phyloP scores from a whole-genome alignment of 73 alveolate species.

The Paraurostyla sp. region DNA sequence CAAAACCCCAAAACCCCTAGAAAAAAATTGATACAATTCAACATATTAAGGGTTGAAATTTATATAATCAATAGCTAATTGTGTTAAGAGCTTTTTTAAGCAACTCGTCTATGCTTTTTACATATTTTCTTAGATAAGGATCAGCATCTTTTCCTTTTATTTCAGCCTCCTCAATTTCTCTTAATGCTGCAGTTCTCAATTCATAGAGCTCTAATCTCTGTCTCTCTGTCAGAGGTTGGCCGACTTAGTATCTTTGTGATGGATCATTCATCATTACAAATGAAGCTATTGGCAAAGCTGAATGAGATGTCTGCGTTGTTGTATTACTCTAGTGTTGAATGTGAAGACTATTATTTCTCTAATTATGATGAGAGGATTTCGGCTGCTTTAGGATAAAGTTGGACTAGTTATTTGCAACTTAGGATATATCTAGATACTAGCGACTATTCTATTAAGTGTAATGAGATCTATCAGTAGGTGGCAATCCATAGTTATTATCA shows the following conservation, averaged over 20 bases:
- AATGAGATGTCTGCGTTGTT: background rate
- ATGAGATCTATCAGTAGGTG: too few species aligned
- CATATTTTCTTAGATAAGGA: constrained; percentile 43
- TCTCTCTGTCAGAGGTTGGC: constrained; percentile 35
- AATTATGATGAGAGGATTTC: background rate
- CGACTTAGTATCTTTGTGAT: background rate
- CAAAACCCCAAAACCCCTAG: too few species aligned
- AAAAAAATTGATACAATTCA: too few species aligned
- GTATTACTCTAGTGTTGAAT: background rate
- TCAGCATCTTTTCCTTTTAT: constrained; percentile 41
- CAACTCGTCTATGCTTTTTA: constrained; percentile 27
- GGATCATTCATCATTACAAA: background rate
- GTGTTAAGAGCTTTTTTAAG: constrained; percentile 1
- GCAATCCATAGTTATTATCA: too few species aligned
- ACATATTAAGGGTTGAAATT: too few species aligned
- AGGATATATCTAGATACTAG: too few species aligned
- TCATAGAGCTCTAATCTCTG: constrained; percentile 45
- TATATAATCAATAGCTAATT: background rate
- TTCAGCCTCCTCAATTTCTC: constrained; percentile 47
- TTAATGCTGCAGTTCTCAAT: constrained; percentile 33
- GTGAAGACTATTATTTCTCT: background rate
- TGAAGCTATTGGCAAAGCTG: background rate
- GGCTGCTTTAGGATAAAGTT: background rate
- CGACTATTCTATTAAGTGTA: too few species aligned
- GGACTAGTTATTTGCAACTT: background rate